Evolutionary conservation across 2,329 filamentous ascomycete species (phyloP), one percentile per base, ranked within the genome.

Genomic region (Amauroascus niger): DNA sequence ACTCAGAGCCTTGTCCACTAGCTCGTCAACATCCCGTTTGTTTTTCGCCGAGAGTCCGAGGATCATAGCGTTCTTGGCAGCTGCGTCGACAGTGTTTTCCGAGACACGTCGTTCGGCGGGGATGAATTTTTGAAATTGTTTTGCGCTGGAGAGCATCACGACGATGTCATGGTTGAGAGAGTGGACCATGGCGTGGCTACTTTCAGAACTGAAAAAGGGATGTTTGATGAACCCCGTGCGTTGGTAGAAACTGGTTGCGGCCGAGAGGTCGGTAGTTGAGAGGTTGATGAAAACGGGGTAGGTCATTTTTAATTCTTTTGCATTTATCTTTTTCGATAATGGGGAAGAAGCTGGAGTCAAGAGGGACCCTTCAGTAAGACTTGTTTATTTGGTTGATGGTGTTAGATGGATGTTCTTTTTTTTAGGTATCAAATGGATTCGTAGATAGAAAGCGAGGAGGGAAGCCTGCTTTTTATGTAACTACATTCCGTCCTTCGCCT

Each of bases 141-240:
- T 22, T 22, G 50, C 28, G 28, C 37, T 53, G 14, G 49, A 39
- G 28, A 59, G 51, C 58, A 59, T 59, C 14, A 58, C 48, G 32
- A 54, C 53, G 50, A 59, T 53, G 6, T 45, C 35, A 20, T n/a
- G 53, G 41, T 48, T 53, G 53, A 24, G 43, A 9, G 55, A 49
- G 26, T 58, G 49, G 20, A 56, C 52, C 47, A 60, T 53, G 50
- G 49, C 53, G 4, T 51, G 37, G 13, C 46, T 37, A 1, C 39
- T 40, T 14, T 28, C 16, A 16, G 30, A 30, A 43, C 55, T 52
- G 54, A 60, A 60, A 26, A 56, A 57, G 22, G 57, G 45, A 45
- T 59, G 57, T 43, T 58, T 54, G 30, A 58, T 53, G 52, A 60
- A 59, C 33, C 58, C 58, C 6, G 59, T 52, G 9, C 57, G 22